Evolutionary conservation across 2,329 filamentous ascomycete species (phyloP).

Genomic region (Verticillium nubilum): DNA sequence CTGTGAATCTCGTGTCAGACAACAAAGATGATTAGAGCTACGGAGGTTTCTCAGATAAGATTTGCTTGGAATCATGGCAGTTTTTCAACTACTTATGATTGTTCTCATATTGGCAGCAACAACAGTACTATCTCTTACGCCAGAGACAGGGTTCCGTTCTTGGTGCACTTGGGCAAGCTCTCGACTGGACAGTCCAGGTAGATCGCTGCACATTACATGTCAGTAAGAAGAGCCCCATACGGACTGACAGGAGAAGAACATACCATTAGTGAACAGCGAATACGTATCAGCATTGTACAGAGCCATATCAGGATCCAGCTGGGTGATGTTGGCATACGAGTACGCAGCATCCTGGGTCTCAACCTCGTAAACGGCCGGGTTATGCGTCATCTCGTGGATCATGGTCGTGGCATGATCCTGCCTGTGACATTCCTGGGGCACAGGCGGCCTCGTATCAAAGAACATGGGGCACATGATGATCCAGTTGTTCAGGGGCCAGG

Average conservation of each 20-base stretch:
- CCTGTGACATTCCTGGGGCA: slow-evolving; percentile 13
- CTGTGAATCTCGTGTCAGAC: too few species aligned
- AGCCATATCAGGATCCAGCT: slow-evolving; percentile 8
- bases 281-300: slow-evolving; percentile 16
- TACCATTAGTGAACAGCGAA: slow-evolving; percentile 10
- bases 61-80: too few species aligned
- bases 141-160: too few species aligned
- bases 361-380: slow-evolving; percentile 12
- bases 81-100: too few species aligned
- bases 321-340: slow-evolving; percentile 13
- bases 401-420: slow-evolving; percentile 16
- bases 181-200: not conserved
- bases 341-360: slow-evolving; percentile 14
- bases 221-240: not conserved
- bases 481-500: slow-evolving; percentile 9
- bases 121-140: too few species aligned
- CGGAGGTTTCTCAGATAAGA: too few species aligned
- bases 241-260: not conserved
- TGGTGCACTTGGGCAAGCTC: not conserved
- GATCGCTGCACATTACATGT: not conserved
- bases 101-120: too few species aligned
- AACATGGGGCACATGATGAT: slow-evolving; percentile 17
- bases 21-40: too few species aligned
- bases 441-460: slow-evolving; percentile 11
- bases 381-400: slow-evolving; percentile 18